Conservation (phyloP, 805 yeast genomes). For the Candida ovalis region DNA sequence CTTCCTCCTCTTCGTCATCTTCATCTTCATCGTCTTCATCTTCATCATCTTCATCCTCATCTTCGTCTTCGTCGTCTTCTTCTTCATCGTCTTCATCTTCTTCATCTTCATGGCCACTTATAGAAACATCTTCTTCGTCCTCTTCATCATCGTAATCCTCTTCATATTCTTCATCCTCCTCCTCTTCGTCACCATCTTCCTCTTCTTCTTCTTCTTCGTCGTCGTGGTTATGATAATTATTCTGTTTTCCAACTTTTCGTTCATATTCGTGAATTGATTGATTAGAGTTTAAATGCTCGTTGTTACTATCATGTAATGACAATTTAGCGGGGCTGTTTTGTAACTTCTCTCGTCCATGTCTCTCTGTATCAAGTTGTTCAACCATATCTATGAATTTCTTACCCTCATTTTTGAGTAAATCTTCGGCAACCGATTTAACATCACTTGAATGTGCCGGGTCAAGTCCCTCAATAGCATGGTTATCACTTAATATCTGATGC, state of each 20-base stretch:
- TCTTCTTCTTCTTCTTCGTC: slow-evolving; percentile 13
- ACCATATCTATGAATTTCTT: slow-evolving; percentile 72
- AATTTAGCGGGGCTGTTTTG: slow-evolving; percentile 21
- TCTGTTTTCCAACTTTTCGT: slow-evolving; percentile 10
- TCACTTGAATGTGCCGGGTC: slow-evolving; percentile 1
- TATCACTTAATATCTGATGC: background rate
- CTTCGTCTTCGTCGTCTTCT: slow-evolving; percentile 20
- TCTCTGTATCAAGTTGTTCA: slow-evolving; percentile 64
- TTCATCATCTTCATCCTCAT: slow-evolving; percentile 12
- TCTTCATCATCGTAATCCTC: slow-evolving; percentile 17
- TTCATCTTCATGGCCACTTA: slow-evolving; percentile 17
- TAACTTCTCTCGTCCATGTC: slow-evolving; percentile 32
- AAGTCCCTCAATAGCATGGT: background rate
- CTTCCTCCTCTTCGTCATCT: slow-evolving; percentile 39
- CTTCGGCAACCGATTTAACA: slow-evolving; percentile 62
- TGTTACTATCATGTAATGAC: slow-evolving; percentile 18
- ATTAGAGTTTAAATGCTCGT: slow-evolving; percentile 31
- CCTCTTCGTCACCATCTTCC: slow-evolving; percentile 11
- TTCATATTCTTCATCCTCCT: slow-evolving; percentile 9
- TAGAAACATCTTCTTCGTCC: slow-evolving; percentile 22
- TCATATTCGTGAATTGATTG: slow-evolving; percentile 29
- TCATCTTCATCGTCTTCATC: slow-evolving; percentile 30
- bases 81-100: slow-evolving; percentile 19
- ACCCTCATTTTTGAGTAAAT: slow-evolving; percentile 74
- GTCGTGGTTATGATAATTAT: slow-evolving; percentile 11